phyloP scores from a whole-genome alignment of 2,329 filamentous ascomycete species.

The Drechslerella stenobrocha region DNA sequence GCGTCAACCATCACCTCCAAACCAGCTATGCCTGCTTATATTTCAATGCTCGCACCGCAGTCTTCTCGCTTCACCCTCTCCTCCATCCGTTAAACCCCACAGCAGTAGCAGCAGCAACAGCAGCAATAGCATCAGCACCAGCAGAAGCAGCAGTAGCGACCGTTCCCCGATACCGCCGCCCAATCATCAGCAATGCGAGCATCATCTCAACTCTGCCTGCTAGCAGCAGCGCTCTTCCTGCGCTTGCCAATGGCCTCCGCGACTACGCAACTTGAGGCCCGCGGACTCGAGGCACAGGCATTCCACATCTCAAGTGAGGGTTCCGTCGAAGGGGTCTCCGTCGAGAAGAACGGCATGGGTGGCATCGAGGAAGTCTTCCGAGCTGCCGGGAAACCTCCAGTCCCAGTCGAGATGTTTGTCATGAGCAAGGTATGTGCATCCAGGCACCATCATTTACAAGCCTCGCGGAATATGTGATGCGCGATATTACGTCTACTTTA shows the following conservation, averaged over 20 bases:
- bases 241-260: background rate
- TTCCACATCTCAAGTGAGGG: background rate
- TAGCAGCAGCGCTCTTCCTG: background rate
- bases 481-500: background rate
- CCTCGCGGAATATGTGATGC: background rate
- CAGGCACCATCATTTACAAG: background rate
- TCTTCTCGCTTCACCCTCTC: background rate
- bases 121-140: too few relatives aligned
- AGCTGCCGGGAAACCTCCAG: conserved; percentile 20
- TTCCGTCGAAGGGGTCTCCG: background rate
- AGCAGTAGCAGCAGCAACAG: too few relatives aligned
- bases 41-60: background rate
- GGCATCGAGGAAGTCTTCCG: background rate
- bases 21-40: background rate
- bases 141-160: too few relatives aligned
- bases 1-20: background rate
- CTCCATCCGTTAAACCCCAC: too few relatives aligned
- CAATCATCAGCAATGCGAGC: too few relatives aligned
- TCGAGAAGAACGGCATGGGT: background rate
- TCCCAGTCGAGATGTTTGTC: conserved; percentile 41
- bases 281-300: background rate
- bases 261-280: background rate
- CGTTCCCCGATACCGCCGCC: too few relatives aligned
- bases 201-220: too few relatives aligned
- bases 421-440: conserved; percentile 39